These are phyloP conservation scores for Forsythia suspensa DNA, from an alignment of 257 asterid genomes.

Conservation along the genomic window DNA sequence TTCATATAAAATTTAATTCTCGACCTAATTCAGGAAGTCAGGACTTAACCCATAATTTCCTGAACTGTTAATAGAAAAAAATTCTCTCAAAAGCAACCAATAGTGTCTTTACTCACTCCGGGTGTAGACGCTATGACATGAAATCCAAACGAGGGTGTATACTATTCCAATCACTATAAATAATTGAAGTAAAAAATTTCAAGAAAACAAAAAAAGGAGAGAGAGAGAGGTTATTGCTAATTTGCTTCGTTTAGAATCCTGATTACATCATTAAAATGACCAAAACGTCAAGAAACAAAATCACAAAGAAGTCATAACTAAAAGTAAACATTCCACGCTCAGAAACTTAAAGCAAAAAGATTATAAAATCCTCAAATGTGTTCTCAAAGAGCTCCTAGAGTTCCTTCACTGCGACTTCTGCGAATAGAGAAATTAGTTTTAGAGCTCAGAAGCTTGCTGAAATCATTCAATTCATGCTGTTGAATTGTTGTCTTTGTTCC, in stretches of 20 bases:
- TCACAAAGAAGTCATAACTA: neutral
- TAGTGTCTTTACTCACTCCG: no score
- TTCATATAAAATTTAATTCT: no score
- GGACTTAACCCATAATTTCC: no score
- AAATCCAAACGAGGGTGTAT: neutral
- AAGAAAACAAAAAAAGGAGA: no score
- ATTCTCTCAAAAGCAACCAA: no score
- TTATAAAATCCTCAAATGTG: neutral
- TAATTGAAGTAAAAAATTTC: neutral
- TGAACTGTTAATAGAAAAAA: no score
- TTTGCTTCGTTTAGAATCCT: neutral
- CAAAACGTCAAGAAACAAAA: neutral
- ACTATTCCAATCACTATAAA: neutral
- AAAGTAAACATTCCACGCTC: neutral
- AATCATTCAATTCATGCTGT: slow-evolving; percentile 33
- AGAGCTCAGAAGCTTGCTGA: slow-evolving; percentile 44
- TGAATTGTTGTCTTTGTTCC: slow-evolving; percentile 45
- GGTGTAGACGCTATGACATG: no score
- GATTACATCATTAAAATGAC: neutral
- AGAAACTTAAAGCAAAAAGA: neutral
- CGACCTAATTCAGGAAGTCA: no score
- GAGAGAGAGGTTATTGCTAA: neutral
- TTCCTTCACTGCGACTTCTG: slow-evolving; percentile 85
- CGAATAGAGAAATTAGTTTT: slow-evolving; percentile 52
- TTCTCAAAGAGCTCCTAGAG: slow-evolving; percentile 63